Evolutionary conservation across 495 filamentous ascomycete species (phyloP).

Genomic region (Penicillium crystallinum): DNA sequence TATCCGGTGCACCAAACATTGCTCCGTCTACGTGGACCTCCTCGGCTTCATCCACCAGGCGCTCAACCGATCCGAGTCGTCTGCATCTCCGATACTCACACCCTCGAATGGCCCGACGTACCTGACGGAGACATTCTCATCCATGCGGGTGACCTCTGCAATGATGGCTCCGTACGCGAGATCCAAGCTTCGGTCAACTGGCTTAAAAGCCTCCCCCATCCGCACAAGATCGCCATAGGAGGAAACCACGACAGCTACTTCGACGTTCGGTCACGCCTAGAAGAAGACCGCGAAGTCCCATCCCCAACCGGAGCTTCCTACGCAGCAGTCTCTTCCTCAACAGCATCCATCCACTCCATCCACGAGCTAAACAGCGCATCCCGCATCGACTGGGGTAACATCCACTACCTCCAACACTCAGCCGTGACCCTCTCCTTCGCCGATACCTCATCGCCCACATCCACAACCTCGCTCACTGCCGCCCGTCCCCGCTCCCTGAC

Average conservation of each 20-base stretch:
- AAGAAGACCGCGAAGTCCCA: slow-evolving; percentile 36
- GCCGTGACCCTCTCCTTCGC: slow-evolving; percentile 47
- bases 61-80: slow-evolving; percentile 64
- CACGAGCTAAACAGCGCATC: slow-evolving; percentile 30
- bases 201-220: slow-evolving; percentile 66
- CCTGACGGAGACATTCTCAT: slow-evolving; percentile 82
- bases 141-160: slow-evolving; percentile 81
- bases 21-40: slow-evolving; percentile 56
- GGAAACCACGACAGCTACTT: slow-evolving; percentile 91
- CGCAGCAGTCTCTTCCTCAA: slow-evolving; percentile 34
- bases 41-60: slow-evolving; percentile 48
- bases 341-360: slow-evolving; percentile 39
- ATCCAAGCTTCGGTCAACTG: slow-evolving; percentile 78
- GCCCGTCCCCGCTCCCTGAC: slow-evolving; percentile 38
- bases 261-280: slow-evolving; percentile 49
- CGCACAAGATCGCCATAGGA: slow-evolving; percentile 73
- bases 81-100: slow-evolving; percentile 89
- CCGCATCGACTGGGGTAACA: slow-evolving; percentile 51
- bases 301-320: slow-evolving; percentile 11
- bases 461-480: slow-evolving; percentile 11
- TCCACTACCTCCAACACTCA: slow-evolving; percentile 63
- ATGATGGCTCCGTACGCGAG: slow-evolving; percentile 62
- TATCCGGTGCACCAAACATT: slow-evolving; percentile 56
- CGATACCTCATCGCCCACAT: slow-evolving; percentile 9
- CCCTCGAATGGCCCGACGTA: slow-evolving; percentile 53